Percentiles rank a stretch among this genome's conserved stretches.
Conservation (phyloP, 768 basidiomycete species). For the Rhodocollybia butyracea region DNA sequence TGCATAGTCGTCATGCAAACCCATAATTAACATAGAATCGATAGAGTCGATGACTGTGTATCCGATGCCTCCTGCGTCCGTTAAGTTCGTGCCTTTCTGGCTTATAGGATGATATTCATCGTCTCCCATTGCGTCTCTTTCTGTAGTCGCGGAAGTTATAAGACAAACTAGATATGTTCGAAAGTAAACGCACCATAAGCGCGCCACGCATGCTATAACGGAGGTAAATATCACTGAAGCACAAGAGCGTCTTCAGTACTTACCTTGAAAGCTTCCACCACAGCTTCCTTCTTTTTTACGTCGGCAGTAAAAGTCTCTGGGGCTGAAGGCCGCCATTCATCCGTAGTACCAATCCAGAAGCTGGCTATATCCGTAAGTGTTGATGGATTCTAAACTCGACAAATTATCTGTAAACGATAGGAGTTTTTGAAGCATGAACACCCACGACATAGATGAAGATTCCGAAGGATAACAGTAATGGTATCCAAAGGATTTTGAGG, state of each 20-base stretch:
- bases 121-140: slow-evolving; percentile 85
- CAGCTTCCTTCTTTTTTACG: slow-evolving; percentile 57
- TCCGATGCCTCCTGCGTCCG: slow-evolving; percentile 76
- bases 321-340: slow-evolving; percentile 29
- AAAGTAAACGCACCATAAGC: slow-evolving; percentile 65
- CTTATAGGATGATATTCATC: slow-evolving; percentile 92
- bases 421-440: not conserved
- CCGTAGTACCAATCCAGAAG: slow-evolving; percentile 39
- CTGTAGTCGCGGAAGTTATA: slow-evolving; percentile 48
- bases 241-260: slow-evolving; percentile 14
- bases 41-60: slow-evolving; percentile 88
- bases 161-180: not conserved
- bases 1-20: slow-evolving; percentile 71
- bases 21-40: slow-evolving; percentile 87
- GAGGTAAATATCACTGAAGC: slow-evolving; percentile 3
- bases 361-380: slow-evolving; percentile 12
- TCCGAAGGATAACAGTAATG: slow-evolving; percentile 6
- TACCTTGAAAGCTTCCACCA: slow-evolving; percentile 80
- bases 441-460: slow-evolving; percentile 10
- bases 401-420: not conserved
- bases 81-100: slow-evolving; percentile 73
- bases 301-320: slow-evolving; percentile 43
- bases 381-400: slow-evolving; percentile 10
- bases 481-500: slow-evolving; percentile 12
- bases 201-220: slow-evolving; percentile 71